These are phyloP conservation scores for Radiomyces spectabilis DNA, from an alignment of 192 early-diverging fungal genomes.

Conservation along the genomic window DNA sequence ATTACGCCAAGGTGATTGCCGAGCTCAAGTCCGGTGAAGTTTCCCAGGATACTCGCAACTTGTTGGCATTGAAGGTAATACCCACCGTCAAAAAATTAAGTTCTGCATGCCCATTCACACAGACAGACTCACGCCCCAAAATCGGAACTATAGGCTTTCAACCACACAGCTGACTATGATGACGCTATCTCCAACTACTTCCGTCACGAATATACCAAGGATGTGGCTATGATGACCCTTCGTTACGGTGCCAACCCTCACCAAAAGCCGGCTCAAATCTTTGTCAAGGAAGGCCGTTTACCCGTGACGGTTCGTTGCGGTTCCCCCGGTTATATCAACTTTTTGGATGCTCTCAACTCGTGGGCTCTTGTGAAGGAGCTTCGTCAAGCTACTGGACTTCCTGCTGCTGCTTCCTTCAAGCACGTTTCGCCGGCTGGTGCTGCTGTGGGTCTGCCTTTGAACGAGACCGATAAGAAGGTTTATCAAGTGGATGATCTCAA, in stretches of 20 bases:
- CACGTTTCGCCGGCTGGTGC: conserved; percentile 98
- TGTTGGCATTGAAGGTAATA: conserved; percentile 73
- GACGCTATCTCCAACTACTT: conserved; percentile 92
- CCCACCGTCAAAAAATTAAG: not conserved
- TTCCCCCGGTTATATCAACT: conserved; percentile 97
- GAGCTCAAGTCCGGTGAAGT: conserved; percentile 68
- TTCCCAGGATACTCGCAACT: conserved; percentile 63
- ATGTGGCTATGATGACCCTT: conserved; percentile 70
- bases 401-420: conserved; percentile 98
- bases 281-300: conserved; percentile 64
- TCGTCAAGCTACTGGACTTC: conserved; percentile 69
- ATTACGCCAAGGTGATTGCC: conserved; percentile 73
- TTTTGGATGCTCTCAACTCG: conserved; percentile 93
- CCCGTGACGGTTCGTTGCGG: conserved; percentile 89
- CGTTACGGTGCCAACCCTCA: conserved; percentile 99
- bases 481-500: conserved; percentile 87
- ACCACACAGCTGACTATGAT: conserved; percentile 95
- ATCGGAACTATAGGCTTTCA: conserved; percentile 63
- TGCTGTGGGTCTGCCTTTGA: conserved; percentile 80
- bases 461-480: conserved; percentile 76
- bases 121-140: no score
- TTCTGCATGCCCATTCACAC: no score
- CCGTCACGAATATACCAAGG: conserved; percentile 81
- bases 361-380: conserved; percentile 99
- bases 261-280: conserved; percentile 96